phyloP scores from a whole-genome alignment of 768 basidiomycete species.

The Phylloporus rhodoxanthus region DNA sequence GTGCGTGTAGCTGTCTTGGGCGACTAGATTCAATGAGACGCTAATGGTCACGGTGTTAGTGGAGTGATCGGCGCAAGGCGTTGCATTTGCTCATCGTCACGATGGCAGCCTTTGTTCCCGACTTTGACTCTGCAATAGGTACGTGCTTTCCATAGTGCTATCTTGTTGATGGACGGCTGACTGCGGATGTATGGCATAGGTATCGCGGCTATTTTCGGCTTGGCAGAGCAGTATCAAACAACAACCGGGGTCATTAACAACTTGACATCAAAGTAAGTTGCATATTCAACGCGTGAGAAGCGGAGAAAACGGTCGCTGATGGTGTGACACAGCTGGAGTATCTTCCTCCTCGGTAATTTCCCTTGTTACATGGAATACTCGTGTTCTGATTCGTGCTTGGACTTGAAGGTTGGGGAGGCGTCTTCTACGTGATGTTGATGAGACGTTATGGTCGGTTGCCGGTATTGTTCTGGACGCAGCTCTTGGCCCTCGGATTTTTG shows the following conservation, averaged over 20 bases:
- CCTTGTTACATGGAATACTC: background rate
- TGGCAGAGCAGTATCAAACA: conserved; percentile 41
- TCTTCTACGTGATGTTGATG: conserved; percentile 28
- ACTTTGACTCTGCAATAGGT: conserved; percentile 51
- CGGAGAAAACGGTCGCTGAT: background rate
- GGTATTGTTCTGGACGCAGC: conserved; percentile 30
- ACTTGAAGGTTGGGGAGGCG: conserved; percentile 25
- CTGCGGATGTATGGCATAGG: conserved; percentile 24
- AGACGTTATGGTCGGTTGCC: conserved; percentile 28
- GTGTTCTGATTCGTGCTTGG: conserved; percentile 5
- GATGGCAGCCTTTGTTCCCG: conserved; percentile 48
- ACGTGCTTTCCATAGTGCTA: background rate
- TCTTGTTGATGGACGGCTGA: background rate
- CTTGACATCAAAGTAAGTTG: conserved; percentile 38
- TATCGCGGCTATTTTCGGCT: conserved; percentile 45
- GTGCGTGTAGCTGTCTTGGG: conserved; percentile 24
- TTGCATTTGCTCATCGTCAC: conserved; percentile 45
- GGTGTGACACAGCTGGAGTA: conserved; percentile 35
- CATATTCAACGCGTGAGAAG: background rate
- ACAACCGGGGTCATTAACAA: conserved; percentile 46
- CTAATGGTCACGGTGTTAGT: conserved; percentile 27
- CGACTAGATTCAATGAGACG: background rate
- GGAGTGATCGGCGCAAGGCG: conserved; percentile 40
- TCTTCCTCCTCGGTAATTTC: conserved; percentile 38
- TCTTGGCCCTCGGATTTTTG: conserved; percentile 42